phyloP scores from a whole-genome alignment of 345 rosid species.

The Anacardium occidentale region DNA sequence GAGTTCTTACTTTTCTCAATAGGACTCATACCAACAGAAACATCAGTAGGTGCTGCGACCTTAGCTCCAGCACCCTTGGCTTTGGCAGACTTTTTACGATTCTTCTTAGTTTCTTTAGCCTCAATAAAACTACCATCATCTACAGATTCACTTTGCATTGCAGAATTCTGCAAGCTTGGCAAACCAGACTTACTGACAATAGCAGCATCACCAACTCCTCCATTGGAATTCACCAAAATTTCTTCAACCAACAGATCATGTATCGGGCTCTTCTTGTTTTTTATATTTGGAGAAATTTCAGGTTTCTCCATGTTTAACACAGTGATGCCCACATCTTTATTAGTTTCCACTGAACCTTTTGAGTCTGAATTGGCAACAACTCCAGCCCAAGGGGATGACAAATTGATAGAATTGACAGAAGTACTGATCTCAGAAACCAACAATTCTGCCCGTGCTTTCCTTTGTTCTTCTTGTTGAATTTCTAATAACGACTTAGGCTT shows the following conservation, averaged over 20 bases:
- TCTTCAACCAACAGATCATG: slow-evolving; percentile 74
- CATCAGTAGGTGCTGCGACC: slow-evolving; percentile 41
- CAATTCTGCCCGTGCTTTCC: slow-evolving; percentile 55
- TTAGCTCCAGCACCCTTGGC: slow-evolving; percentile 62
- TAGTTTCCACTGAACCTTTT: slow-evolving; percentile 43
- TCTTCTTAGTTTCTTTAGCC: slow-evolving; percentile 84
- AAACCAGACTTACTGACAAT: slow-evolving; percentile 30
- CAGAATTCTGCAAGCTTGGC: slow-evolving; percentile 29
- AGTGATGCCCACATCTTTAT: slow-evolving; percentile 34
- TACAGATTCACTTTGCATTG: slow-evolving; percentile 33
- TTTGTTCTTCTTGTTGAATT: slow-evolving; percentile 94
- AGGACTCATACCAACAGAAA: slow-evolving; percentile 53
- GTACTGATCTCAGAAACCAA: slow-evolving; percentile 51
- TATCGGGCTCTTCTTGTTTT: slow-evolving; percentile 61
- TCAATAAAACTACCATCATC: slow-evolving; percentile 80
- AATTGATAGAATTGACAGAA: slow-evolving; percentile 39
- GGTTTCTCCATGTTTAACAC: slow-evolving; percentile 40
- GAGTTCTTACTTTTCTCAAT: slow-evolving; percentile 70
- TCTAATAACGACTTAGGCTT: slow-evolving; percentile 91
- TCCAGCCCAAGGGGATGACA: slow-evolving; percentile 77
- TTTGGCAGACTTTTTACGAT: slow-evolving; percentile 88
- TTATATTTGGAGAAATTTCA: slow-evolving; percentile 42
- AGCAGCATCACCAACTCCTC: slow-evolving; percentile 42
- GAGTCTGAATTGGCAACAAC: slow-evolving; percentile 56
- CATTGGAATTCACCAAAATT: slow-evolving; percentile 52